Percentiles rank a stretch among this genome's conserved stretches.
Conservation (phyloP, 192 early-diverging fungal species). For the Coemansia sp. region DNA sequence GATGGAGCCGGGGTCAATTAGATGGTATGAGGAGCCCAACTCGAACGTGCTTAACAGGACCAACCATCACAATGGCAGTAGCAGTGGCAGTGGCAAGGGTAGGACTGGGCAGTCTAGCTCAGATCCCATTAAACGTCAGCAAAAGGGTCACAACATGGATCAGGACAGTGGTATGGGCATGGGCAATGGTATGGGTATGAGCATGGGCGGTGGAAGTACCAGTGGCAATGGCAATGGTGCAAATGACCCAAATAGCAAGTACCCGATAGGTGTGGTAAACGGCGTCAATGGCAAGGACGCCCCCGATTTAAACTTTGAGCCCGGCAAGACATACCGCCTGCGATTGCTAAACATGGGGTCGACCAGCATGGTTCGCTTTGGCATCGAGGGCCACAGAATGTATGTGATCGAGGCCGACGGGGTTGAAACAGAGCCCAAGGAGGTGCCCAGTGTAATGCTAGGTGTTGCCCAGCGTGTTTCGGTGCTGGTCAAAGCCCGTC, state of each 20-base stretch:
- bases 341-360: conserved; percentile 73
- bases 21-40: background rate
- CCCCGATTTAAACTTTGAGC: conserved; percentile 55
- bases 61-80: no score
- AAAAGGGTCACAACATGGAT: background rate
- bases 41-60: background rate
- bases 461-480: conserved; percentile 75
- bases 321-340: conserved; percentile 78
- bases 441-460: conserved; percentile 56
- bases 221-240: no score
- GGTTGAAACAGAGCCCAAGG: conserved; percentile 51
- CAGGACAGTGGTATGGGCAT: background rate
- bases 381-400: conserved; percentile 74
- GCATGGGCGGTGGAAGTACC: background rate
- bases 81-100: no score
- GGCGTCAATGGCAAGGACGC: conserved; percentile 53
- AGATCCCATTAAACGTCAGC: background rate
- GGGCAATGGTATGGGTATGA: background rate
- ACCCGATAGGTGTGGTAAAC: conserved; percentile 53
- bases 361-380: conserved; percentile 64
- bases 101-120: no score
- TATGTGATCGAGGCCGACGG: conserved; percentile 79
- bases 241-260: conserved; percentile 12
- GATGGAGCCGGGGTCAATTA: background rate
- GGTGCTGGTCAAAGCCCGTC: conserved; percentile 69